A percentile compares a stretch with the other conserved stretches of the same genome.
Evolutionary conservation across 192 early-diverging fungal species (phyloP).

Genomic region (Globomyces pollinis-pini): DNA sequence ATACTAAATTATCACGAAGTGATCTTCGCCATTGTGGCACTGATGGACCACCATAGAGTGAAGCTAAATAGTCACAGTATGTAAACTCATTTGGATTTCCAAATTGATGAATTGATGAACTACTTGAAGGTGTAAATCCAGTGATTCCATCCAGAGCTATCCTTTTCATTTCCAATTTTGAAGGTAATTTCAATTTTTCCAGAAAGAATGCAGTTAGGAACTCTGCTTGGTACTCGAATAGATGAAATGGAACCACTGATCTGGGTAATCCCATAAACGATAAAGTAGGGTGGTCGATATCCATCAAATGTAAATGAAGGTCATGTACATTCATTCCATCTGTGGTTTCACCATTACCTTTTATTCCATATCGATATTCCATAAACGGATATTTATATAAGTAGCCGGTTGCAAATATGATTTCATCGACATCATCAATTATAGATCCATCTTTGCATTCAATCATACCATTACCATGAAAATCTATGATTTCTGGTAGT

Average conservation of each 20-base stretch:
- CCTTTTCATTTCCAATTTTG: background rate
- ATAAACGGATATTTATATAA: slow-evolving; percentile 54
- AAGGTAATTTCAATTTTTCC: background rate
- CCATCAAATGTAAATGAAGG: background rate
- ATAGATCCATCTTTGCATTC: background rate
- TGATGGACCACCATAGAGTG: background rate
- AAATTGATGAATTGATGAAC: background rate
- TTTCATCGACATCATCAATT: background rate
- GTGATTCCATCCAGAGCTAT: background rate
- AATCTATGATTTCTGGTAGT: background rate
- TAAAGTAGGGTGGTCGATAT: background rate
- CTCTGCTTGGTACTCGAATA: slow-evolving; percentile 11
- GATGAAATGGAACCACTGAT: slow-evolving; percentile 4
- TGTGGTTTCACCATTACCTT: background rate
- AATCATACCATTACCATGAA: background rate
- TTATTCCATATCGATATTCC: slow-evolving; percentile 20
- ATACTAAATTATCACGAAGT: too few relatives aligned
- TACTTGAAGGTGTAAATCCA: background rate
- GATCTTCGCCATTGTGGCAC: background rate
- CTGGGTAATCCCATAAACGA: slow-evolving; percentile 3
- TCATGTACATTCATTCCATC: background rate
- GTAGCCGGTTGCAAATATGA: slow-evolving; percentile 66
- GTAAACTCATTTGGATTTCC: background rate
- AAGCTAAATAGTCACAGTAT: slow-evolving; percentile 10
- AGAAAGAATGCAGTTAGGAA: background rate